Base-by-base conservation (phyloP, 1,284 basidiomycete species). In the Melanopsichium pennsylvanicum region DNA sequence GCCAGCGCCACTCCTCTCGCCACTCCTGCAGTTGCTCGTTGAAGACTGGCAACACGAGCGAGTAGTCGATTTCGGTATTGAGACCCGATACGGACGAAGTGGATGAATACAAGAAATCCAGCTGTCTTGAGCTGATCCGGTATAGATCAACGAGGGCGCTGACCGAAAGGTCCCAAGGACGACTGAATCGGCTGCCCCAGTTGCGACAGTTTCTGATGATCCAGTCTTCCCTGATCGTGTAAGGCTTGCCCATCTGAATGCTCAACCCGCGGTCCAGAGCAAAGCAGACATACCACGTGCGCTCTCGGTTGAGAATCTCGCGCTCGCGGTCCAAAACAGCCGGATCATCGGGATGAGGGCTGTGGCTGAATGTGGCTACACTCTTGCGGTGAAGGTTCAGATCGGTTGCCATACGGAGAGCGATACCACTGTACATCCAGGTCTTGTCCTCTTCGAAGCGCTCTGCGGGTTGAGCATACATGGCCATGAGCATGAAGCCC, bases 381-480 rank as follows among this genome's bases (percentile, higher is more conserved):
- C 89, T 90, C 81, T 96, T 94, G 57, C 95, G 88, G 80, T 97
- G 93, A 44, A 98, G 82, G 80, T 97, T 97, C 42, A 98, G 84
- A 82, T 98, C 95, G 15, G 91, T 95, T 5, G 91, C 95, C 90
- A 97, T 94, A 56, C 93, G 89, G 37, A 84, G 83, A 0, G 84
- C 84, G 52, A 85, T 81, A 23, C 83, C 83, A 54, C 75, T 71
- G 67, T 81, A 81, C 33, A 79, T 68, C 93, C 95, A 98, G 0
- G 94, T 97, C 75, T 91, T 89, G 83, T 98, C 95, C 76, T 97
- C 93, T 80, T 98, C 96, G 78, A 92, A 97, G 15, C 84, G 81
- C 63, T 81, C 70, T 12, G 75, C 68, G 13, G 77, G 81, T 59
- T 83, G 81, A 33, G 81, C 80, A 72, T 82, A 83, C 46, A 80